Evolutionary conservation across 768 basidiomycete species (phyloP), one percentile per base, ranked within the genome.

Genomic region (Leccinellum albellum): DNA sequence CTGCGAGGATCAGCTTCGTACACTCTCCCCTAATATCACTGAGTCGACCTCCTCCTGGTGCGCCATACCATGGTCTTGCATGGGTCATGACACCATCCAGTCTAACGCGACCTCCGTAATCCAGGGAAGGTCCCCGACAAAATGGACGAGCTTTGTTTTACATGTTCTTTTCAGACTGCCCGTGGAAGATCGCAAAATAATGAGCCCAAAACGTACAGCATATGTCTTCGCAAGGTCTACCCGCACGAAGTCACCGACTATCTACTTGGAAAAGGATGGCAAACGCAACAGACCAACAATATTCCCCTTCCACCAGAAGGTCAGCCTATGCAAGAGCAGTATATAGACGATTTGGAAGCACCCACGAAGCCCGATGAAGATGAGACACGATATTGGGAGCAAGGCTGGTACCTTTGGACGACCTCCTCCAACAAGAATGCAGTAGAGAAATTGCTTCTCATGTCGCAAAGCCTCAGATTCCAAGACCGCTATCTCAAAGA

Each of bases 401-500:
- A 85, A 63, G 88, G 89, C 5, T 87, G 81, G 79, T 91, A 91
- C 65, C 63, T 91, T 42, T 90, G 88, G 87, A 79, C 82, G 51
- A 80, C 81, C 15, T 76, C 75, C 53, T 83, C 77, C 50, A 75
- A 78, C 49, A 76, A 75, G 67, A 82, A 79, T 12, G 76, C 79
- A 8, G 75, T 79, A 60, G 81, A 86, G 66, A 84, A 82, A 64
- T 70, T 85, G 50, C 72, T 80, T 17, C 75, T 77, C 50, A 89
- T 91, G 88, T 77, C 76, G 62, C 66, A 75, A 55, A 81, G 80
- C 57, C 73, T 91, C 44, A 77, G 56, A 47, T 53, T 13, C 3
- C 87, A 88, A 69, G 74, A 76, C 44, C 73, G 55, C 23, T 68
- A 66, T 51, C 21, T 68, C 2, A 66, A 66, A 28, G 58, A 66